Base-by-base conservation (phyloP, 2,329 filamentous ascomycete genomes). In the Coniella vitis region DNA sequence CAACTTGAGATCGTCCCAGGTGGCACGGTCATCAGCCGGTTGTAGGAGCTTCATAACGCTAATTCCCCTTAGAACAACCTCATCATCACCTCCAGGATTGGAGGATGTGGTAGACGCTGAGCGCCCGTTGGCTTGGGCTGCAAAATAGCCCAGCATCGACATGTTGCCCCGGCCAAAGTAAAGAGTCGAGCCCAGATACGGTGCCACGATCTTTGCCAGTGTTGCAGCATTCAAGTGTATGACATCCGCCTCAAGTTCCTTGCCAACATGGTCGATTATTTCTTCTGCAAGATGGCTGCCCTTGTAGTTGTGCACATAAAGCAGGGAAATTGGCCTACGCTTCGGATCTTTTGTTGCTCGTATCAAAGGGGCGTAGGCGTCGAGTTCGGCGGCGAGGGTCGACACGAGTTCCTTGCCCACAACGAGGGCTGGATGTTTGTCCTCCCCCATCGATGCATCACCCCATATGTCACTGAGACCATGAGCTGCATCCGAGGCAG, bases 151-250 rank as follows among this genome's bases (percentile, higher is more conserved):
- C 41, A 84, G 64, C 55, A 74, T 71, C 2, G 78, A 74, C 10
- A 78, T 63, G 17, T 69, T 62, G 1, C 77, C 74, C 12, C 72
- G 72, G 4, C 68, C 67, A 64, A 67, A 71, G 51, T 77, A 60
- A 7, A 62, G 58, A 7, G 67, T 73, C 58, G 86, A 81, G 4
- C 83, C 84, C 9, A 90, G 65, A 57, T 90, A 88, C 38, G 79
- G 74, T 3, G 83, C 84, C 0, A 84, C 74, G 21, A 93, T 69
- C 43, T 83, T 74, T 3, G 84, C 84, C 46, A 94, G 67, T 58
- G 86, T 83, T 54, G 83, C 77, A 1, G 87, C 80, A 59, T 83
- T 78, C 10, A 94, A 61, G 17, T 78, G 75, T 29, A 93, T 67
- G 3, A 91, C 60, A 55, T 91, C 81, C 3, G 86, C 83, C 7